A percentile compares a stretch with the other conserved stretches of the same genome.
These are phyloP conservation scores for Arthrobotrys entomopaga DNA, from an alignment of 2,329 filamentous ascomycete genomes.

Conservation along the genomic window DNA sequence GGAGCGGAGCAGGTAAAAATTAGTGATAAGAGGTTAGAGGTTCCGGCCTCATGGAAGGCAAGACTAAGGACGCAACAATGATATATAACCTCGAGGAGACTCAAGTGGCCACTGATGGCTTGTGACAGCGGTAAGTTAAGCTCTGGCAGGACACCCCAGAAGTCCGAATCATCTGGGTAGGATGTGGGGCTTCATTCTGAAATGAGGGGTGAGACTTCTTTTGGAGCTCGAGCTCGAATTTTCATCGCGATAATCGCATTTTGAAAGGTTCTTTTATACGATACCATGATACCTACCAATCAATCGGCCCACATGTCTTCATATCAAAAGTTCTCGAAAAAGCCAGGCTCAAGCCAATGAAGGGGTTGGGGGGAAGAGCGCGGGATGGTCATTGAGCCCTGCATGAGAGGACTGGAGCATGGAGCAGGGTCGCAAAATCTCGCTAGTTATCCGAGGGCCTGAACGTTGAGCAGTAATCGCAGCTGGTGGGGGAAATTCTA, in stretches of 20 bases:
- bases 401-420: slow-evolving; percentile 11
- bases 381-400: slow-evolving; percentile 32
- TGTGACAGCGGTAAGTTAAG: slow-evolving; percentile 3
- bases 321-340: neutral
- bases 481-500: slow-evolving; percentile 1
- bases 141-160: slow-evolving; percentile 4
- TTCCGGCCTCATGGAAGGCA: neutral
- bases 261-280: neutral
- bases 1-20: no score
- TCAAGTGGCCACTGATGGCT: neutral
- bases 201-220: slow-evolving; percentile 4
- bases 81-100: neutral
- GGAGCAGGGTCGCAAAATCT: neutral
- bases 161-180: neutral
- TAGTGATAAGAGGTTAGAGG: neutral
- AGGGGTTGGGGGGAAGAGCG: neutral
- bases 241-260: slow-evolving; percentile 2
- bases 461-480: neutral
- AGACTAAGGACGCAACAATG: neutral
- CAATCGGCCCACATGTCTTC: slow-evolving; percentile 34
- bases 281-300: slow-evolving; percentile 30
- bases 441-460: slow-evolving; percentile 2
- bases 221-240: slow-evolving; percentile 19
- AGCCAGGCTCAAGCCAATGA: slow-evolving; percentile 2
- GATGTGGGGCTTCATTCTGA: neutral